Base-by-base conservation (phyloP, 2,329 filamentous ascomycete species). In the Albophoma yamanashiensis region DNA sequence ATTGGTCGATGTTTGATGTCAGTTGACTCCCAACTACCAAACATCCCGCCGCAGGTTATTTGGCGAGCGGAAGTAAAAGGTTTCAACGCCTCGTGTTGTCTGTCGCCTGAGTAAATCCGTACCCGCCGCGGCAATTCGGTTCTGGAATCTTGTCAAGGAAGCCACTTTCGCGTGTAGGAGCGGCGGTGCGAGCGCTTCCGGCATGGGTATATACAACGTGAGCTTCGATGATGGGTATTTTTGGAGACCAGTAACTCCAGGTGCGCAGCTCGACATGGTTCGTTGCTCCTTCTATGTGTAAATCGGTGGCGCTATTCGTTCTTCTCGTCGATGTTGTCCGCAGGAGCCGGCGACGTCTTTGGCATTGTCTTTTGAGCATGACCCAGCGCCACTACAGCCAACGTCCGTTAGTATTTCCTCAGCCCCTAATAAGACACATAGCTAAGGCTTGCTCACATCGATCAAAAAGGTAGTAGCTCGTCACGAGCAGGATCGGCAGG, bases 391-490 rank as follows among this genome's bases (percentile, higher is more conserved):
- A 75, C 71, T 74, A 55, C 42, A 27, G n/a, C 9, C 31, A 45
- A 22, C 2, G 2, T 11, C n/a, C 34, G 56, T 58, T 34, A 47
- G 40, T 14, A 47, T n/a, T 15, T 34, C 31, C 8, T 27, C n/a
- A 9, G 3, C 25, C 15, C 12, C 14, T 31, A 7, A n/a, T 17
- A 11, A 4, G 22, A 7, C 25, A 20, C 11, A 17, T 4, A 11
- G 3, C 3, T 2, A 4, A 9, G 38, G 31, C 5, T 11, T 42
- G 75, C 78, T 72, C 61, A 80, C 79, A 66, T 69, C 78, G 71
- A 55, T 82, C 76, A 68, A 79, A 84, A 3, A 85, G 67, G 58
- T 76, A 77, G 62, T 81, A 84, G 27, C 81, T 82, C 34, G 79
- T 81, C 57, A 85, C 81, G 17, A 84, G 62, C 5, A 83, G 65